phyloP scores from a whole-genome alignment of 176 grass and related monocot genomes.

The Aegilops tauschii region DNA sequence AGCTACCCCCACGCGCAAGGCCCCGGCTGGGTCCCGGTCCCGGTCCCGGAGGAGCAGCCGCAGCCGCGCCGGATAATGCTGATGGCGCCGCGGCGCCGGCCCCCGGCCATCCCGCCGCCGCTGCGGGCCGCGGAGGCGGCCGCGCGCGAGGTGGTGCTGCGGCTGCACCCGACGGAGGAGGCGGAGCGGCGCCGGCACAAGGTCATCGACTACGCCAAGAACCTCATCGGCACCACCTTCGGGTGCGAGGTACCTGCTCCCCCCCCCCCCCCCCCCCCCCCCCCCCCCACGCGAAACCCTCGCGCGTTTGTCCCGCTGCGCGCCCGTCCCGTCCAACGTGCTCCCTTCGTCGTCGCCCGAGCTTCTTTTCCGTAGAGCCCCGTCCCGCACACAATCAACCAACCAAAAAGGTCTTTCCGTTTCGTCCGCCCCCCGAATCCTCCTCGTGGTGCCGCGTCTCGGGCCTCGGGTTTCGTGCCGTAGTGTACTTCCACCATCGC shows the following conservation, averaged over 20 bases:
- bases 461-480: not conserved
- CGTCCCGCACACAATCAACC: not conserved
- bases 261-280: too few relatives aligned
- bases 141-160: slow-evolving; percentile 44
- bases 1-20: not conserved
- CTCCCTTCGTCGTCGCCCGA: not conserved
- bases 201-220: slow-evolving; percentile 45
- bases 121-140: slow-evolving; percentile 40
- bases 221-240: slow-evolving; percentile 47
- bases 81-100: not conserved
- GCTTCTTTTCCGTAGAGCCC: not conserved
- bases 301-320: not conserved
- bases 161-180: slow-evolving; percentile 60
- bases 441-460: not conserved
- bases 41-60: not conserved
- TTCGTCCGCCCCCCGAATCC: not conserved
- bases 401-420: not conserved
- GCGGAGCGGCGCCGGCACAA: slow-evolving; percentile 50
- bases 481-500: not conserved
- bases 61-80: not conserved
- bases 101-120: not conserved
- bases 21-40: not conserved
- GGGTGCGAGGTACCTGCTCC: slow-evolving; percentile 49
- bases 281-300: not conserved
- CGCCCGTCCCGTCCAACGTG: not conserved